These are phyloP conservation scores for Cymodocea nodosa DNA, from an alignment of 116 monocot species.

Conservation along the genomic window DNA sequence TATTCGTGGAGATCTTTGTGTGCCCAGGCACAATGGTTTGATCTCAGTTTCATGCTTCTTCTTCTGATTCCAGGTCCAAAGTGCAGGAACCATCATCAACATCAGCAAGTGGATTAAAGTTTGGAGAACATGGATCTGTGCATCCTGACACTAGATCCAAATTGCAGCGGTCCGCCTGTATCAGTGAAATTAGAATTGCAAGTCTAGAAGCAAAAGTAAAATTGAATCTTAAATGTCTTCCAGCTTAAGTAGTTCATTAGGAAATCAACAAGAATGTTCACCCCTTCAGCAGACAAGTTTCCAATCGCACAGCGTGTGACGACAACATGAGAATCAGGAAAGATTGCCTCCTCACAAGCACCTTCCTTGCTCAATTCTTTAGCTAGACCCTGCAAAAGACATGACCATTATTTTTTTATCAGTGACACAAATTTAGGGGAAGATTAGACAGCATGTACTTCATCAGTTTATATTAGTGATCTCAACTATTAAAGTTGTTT, in stretches of 20 bases:
- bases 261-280: constrained; percentile 14
- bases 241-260: neutral
- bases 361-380: constrained; percentile 64
- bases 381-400: constrained; percentile 47
- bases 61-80: constrained; percentile 31
- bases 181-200: neutral
- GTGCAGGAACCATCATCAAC: constrained; percentile 87
- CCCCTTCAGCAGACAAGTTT: constrained; percentile 53
- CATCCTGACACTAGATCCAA: constrained; percentile 62
- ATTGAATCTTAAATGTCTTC: neutral
- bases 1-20: no score
- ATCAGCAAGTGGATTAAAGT: constrained; percentile 60
- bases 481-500: no score
- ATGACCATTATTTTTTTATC: no score
- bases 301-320: constrained; percentile 59
- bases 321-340: constrained; percentile 59
- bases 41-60: neutral
- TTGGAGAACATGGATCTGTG: constrained; percentile 57
- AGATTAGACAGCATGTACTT: neutral
- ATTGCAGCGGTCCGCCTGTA: constrained; percentile 69
- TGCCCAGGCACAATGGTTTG: no score
- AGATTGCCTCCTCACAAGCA: constrained; percentile 73
- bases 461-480: neutral
- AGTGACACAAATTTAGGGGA: no score
- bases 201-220: neutral